Percentiles rank a stretch among this genome's conserved stretches.
Conservation (phyloP, 768 basidiomycete species). For the Kwoniella sp. region DNA sequence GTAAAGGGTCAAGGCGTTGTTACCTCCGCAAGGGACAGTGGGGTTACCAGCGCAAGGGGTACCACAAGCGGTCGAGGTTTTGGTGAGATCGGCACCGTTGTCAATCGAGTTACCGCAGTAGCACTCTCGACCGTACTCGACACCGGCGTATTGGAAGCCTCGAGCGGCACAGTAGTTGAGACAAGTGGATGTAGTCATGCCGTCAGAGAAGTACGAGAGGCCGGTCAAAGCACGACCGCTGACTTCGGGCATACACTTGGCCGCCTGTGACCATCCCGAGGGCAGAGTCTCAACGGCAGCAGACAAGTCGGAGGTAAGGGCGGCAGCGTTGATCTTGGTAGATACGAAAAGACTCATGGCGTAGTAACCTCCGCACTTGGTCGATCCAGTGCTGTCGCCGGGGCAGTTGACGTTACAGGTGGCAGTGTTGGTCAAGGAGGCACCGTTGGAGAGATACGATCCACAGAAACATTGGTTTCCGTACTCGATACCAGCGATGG, state of each 20-base stretch:
- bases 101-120: slow-evolving; percentile 37
- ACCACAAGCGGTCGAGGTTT: slow-evolving; percentile 16
- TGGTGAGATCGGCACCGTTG: slow-evolving; percentile 35
- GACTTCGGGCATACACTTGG: slow-evolving; percentile 37
- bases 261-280: slow-evolving; percentile 23
- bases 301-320: slow-evolving; percentile 18
- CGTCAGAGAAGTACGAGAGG: slow-evolving; percentile 23
- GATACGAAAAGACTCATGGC: slow-evolving; percentile 26
- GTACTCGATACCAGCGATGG: slow-evolving; percentile 39
- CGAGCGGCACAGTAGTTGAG: slow-evolving; percentile 28
- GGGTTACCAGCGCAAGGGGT: slow-evolving; percentile 34
- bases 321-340: slow-evolving; percentile 24
- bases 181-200: slow-evolving; percentile 36
- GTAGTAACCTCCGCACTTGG: slow-evolving; percentile 29
- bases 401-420: slow-evolving; percentile 30
- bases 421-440: slow-evolving; percentile 16
- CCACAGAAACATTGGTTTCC: slow-evolving; percentile 58
- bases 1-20: slow-evolving; percentile 28
- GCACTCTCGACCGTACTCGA: slow-evolving; percentile 36
- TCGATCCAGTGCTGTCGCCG: slow-evolving; percentile 18
- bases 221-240: slow-evolving; percentile 38
- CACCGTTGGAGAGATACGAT: slow-evolving; percentile 63
- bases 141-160: slow-evolving; percentile 34
- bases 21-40: slow-evolving; percentile 22
- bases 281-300: slow-evolving; percentile 30